Evolutionary conservation across 2,329 filamentous ascomycete species (phyloP), one percentile per base, ranked within the genome.

Genomic region (Colletotrichum tamarilloi): DNA sequence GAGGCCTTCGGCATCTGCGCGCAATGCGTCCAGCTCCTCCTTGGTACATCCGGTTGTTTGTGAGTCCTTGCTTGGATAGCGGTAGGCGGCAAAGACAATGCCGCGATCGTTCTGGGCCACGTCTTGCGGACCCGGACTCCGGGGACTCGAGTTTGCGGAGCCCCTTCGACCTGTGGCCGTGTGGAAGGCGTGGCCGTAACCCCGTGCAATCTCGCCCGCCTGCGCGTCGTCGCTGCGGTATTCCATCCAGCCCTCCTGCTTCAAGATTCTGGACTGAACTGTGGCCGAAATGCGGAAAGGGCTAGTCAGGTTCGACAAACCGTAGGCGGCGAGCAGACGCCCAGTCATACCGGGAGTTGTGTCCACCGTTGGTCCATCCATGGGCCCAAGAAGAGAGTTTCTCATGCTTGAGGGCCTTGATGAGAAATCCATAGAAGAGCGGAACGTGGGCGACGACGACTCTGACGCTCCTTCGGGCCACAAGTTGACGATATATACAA

Each of bases 401-500:
- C 60, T 63, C 58, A 57, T 64, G 74, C 68, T 75, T 66, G 62
- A 73, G 75, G 58, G 78, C 75, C 46, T 72, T 52, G 52, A 76
- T 38, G 28, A 74, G 49, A 65, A 26, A 62, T 67, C 56, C 56
- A 68, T 66, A 7, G 77, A 77, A 38, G 74, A 68, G 38, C 66
- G 67, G 72, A 77, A 72, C 46, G 74, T 73, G 65, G 74, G 67
- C 1, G 75, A 38, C 26, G 69, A 66, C n/a, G 38, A 57, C 32
- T 73, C 68, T 8, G 68, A 58, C 22, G 64, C 68, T 74, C 58
- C 42, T 49, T 78, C 83, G 4, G 89, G 88, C 89, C 89, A 90
- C 16, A 91, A 80, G 74, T 88, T 90, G 74, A 90, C 86, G 35
- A 91, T 85, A 75, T 91, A 91, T 14, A 91, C 84, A 28, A 91